A percentile compares a stretch with the other conserved stretches of the same genome.
These are phyloP conservation scores for Helianthus annuus DNA, from an alignment of 129 eudicot genomes.

Conservation along the genomic window DNA sequence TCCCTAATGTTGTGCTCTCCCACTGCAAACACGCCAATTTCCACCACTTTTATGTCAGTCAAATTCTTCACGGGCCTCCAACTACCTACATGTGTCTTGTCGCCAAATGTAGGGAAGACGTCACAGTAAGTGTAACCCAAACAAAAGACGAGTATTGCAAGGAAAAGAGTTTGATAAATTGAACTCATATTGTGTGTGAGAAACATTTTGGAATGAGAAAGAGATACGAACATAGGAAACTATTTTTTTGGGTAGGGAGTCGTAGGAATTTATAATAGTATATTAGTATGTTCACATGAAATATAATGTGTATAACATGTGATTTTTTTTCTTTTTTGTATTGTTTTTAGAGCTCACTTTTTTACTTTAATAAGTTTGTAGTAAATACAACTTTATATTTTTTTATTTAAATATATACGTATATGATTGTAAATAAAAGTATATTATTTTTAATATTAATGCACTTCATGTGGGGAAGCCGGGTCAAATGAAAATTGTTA, in stretches of 20 bases:
- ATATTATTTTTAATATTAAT: too few relatives aligned
- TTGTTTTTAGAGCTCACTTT: too few relatives aligned
- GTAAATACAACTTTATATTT: too few relatives aligned
- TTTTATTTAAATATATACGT: too few relatives aligned
- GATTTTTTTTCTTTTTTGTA: too few relatives aligned
- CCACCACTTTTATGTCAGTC: conserved; percentile 1
- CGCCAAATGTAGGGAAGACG: neutral
- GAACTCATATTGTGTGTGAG: conserved; percentile 1
- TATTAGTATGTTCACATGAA: too few relatives aligned
- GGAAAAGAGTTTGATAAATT: neutral
- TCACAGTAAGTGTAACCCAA: neutral
- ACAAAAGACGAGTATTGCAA: conserved; percentile 5
- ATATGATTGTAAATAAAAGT: too few relatives aligned
- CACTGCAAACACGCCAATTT: conserved; percentile 24
- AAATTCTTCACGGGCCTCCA: conserved; percentile 8
- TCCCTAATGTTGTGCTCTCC: conserved; percentile 14
- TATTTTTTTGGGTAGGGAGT: neutral
- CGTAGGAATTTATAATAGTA: neutral
- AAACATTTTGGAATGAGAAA: neutral
- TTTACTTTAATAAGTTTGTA: too few relatives aligned
- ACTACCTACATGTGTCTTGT: neutral
- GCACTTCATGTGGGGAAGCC: too few relatives aligned
- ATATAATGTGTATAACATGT: too few relatives aligned
- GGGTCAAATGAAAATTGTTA: too few relatives aligned
- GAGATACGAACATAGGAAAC: neutral